Base-by-base conservation (phyloP, 352 stramenopile genomes). In the Phytophthora nicotianae region DNA sequence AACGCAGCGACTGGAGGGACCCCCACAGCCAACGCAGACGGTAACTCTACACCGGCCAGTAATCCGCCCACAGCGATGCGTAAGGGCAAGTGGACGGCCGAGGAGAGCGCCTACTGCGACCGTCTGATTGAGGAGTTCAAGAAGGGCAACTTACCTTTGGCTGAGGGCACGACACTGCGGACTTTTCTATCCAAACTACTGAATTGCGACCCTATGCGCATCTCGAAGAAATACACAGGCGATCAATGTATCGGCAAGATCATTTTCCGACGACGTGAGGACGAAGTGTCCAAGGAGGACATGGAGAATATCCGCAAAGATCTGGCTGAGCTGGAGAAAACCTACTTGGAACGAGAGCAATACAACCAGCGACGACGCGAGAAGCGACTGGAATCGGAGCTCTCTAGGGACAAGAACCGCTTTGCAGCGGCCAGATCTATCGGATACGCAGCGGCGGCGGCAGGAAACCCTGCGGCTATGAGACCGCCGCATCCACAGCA, bases 161-260 rank as follows among this genome's bases (percentile, higher is more conserved):
- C 96, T 0, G 96, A 99, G 70, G 97, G 97, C 48, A 99, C 96
- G 10, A 99, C 96, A 16, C 74, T 99, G 27, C 86, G 97, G 21
- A 99, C 96, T 24, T 99, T 99, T 71, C 73, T 99, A 32, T 98
- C 90, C 52, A 99, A 99, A 70, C 62, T 99, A 13, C 76, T 99
- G 5, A 98, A 99, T 68, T 99, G 97, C 71, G 97, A 99, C 77
- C 97, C 97, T 7, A 99, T 99, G 97, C 81, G 97, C 13, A 99
- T 99, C 55, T 98, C 94, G 0, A 99, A 99, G 70, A 99, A 99
- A 77, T 99, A 99, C 67, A 98, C 98, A 47, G 97, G 97, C 13
- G 89, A 93, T 57, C 98, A 99, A 65, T 99, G 96, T 65, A 99
- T 99, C 60, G 96, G 97, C 66, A 99, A 99, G 74, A 88, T 93